Conservation (phyloP, 1,284 basidiomycete species). For the Cryptococcus sp. region DNA sequence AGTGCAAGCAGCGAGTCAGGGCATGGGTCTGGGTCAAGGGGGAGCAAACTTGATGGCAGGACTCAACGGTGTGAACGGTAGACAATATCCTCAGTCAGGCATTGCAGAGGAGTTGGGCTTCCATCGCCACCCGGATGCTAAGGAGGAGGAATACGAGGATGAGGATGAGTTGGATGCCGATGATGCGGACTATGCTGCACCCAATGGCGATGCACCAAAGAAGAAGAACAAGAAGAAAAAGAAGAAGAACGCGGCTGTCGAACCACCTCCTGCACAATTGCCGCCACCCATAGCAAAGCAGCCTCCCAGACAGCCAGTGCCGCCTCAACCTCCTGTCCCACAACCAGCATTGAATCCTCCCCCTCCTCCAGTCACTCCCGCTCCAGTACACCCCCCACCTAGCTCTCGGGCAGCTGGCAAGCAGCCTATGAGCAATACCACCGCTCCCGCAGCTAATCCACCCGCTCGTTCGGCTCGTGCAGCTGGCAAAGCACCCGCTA, state of each 20-base stretch:
- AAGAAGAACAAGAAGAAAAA: constrained; percentile 62
- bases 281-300: constrained; percentile 22
- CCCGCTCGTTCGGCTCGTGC: constrained; percentile 55
- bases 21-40: constrained; percentile 53
- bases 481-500: constrained; percentile 58
- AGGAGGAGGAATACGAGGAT: constrained; percentile 57
- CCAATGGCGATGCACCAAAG: constrained; percentile 51
- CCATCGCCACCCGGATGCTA: constrained; percentile 58
- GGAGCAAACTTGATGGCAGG: constrained; percentile 41
- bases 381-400: constrained; percentile 57
- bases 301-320: constrained; percentile 30
- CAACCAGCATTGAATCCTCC: constrained; percentile 41
- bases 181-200: constrained; percentile 29
- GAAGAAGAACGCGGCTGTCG: constrained; percentile 53
- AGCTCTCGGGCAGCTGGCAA: constrained; percentile 73
- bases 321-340: constrained; percentile 23
- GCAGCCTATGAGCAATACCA: constrained; percentile 66
- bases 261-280: constrained; percentile 41
- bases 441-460: constrained; percentile 45
- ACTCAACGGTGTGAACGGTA: constrained; percentile 30
- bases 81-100: constrained; percentile 36
- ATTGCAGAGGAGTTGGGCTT: constrained; percentile 58
- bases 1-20: constrained; percentile 59
- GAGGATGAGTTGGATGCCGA: constrained; percentile 51
- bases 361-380: constrained; percentile 45